phyloP scores from a whole-genome alignment of 2,329 filamentous ascomycete species.

The Ophiocordyceps unilateralis region DNA sequence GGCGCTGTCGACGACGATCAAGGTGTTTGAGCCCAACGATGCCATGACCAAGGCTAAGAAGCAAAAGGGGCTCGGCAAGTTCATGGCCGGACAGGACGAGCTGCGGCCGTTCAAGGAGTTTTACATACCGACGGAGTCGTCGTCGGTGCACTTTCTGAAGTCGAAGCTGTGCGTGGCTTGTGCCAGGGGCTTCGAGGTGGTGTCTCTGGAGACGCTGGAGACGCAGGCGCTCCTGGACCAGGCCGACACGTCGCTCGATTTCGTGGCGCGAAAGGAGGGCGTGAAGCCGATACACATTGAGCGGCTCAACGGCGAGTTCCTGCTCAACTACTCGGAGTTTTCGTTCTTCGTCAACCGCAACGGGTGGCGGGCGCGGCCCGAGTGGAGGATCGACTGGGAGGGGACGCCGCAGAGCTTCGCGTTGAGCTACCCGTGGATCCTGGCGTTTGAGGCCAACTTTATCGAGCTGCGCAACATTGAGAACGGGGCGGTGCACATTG shows the following conservation, averaged over 20 bases:
- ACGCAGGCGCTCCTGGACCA: conserved; percentile 94
- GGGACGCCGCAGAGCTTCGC: conserved; percentile 84
- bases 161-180: conserved; percentile 95
- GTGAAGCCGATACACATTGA: conserved; percentile 95
- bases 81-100: conserved; percentile 92
- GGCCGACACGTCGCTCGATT: conserved; percentile 93
- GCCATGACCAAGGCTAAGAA: conserved; percentile 86
- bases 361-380: conserved; percentile 85
- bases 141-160: conserved; percentile 92
- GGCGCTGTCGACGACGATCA: conserved; percentile 86
- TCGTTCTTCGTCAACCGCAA: conserved; percentile 99
- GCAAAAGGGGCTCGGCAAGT: conserved; percentile 86
- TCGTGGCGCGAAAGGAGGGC: conserved; percentile 84
- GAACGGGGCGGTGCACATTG: conserved; percentile 84
- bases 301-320: conserved; percentile 87
- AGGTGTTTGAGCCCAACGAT: conserved; percentile 97
- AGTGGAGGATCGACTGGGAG: conserved; percentile 98
- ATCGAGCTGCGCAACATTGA: conserved; percentile 95
- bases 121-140: conserved; percentile 96
- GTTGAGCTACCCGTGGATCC: conserved; percentile 87
- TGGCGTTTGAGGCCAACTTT: conserved; percentile 94
- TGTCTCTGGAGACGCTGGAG: conserved; percentile 91
- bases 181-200: conserved; percentile 89
- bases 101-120: conserved; percentile 97
- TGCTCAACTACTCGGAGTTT: conserved; percentile 96